Base-by-base conservation (phyloP, 2,329 filamentous ascomycete genomes). In the Amauroascus niger region DNA sequence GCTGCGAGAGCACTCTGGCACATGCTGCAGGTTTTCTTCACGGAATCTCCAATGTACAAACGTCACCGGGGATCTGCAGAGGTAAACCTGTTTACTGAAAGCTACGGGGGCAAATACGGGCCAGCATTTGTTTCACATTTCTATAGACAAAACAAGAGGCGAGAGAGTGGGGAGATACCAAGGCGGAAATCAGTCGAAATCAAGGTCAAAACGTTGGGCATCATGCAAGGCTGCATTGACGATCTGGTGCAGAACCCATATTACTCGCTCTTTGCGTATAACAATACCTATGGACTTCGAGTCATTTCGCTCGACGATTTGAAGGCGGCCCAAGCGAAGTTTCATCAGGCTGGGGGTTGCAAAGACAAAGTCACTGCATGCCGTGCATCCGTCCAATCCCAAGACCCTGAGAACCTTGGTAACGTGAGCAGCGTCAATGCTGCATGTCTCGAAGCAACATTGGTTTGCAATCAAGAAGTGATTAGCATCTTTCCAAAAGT, bases 181-280 rank as follows among this genome's bases (percentile, higher is more conserved):
- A 52, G 32, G 30, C 35, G 6, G n/a, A 48, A 24, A 8, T 55
- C 65, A 63, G 48, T 68, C 35, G 62, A 65, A n/a, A 70, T 74
- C 35, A 80, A 72, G 43, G 59, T 79, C 2, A 76, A 80, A 56
- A 79, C 78, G 0, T 63, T 81, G 1, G 70, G 78, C 0, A 76
- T 82, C 55, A 75, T 80, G 55, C 81, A 81, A 55, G 77, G 76
- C 22, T 79, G 77, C 59, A 72, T 88, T 32, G 86, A 89, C 61
- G 74, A 79, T 59, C 64, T 81, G 24, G 74, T 74, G 0, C 74
- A 78, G 61, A 70, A 69, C 54, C 71, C 72, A 1, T 69, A 67
- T 30, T 79, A 78, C 58, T 71, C 75, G 1, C 64, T 74, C 1
- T 76, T 79, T 59, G 73, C 78, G 0, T 77, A 74, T 63, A 79